Conservation (phyloP, 495 filamentous ascomycete species). For the Xylaria sp. region DNA sequence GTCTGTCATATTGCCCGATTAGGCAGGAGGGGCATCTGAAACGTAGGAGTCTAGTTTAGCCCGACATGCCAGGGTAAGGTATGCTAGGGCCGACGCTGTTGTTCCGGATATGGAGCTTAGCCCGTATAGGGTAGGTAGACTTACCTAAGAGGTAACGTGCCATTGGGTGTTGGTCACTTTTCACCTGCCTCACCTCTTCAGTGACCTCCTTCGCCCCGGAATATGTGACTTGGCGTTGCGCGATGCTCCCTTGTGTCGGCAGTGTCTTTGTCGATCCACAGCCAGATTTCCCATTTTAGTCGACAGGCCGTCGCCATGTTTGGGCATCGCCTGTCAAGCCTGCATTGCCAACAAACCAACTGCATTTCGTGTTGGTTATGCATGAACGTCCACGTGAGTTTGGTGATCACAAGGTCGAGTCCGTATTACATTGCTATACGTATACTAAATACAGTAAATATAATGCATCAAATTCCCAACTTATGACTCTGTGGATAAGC, state of each 20-base stretch:
- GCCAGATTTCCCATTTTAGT: background rate
- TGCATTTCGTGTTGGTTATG: constrained; percentile 23
- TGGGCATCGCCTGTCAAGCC: constrained; percentile 9
- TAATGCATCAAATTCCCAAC: constrained; percentile 3
- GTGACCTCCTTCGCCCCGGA: constrained; percentile 17
- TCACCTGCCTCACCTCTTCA: background rate
- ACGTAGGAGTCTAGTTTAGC: constrained; percentile 12
- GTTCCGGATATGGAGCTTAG: constrained; percentile 4
- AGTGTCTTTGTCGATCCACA: constrained; percentile 1
- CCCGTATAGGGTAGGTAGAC: constrained; percentile 12
- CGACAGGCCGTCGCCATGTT: constrained; percentile 1
- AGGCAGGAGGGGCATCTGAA: constrained; percentile 27
- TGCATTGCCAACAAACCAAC: background rate
- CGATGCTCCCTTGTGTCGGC: constrained; percentile 19
- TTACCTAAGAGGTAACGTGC: constrained; percentile 22
- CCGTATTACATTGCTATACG: constrained; percentile 19
- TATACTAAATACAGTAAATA: too few relatives aligned
- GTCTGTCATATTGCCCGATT: background rate
- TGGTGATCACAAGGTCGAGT: constrained; percentile 6
- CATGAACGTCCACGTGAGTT: constrained; percentile 19
- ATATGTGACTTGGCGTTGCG: constrained; percentile 7
- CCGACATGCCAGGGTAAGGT: constrained; percentile 5
- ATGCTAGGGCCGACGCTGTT: background rate
- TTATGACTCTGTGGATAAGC: background rate
- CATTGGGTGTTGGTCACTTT: constrained; percentile 3